phyloP scores from a whole-genome alignment of 768 basidiomycete genomes.

The Plicaturopsis crispa region DNA sequence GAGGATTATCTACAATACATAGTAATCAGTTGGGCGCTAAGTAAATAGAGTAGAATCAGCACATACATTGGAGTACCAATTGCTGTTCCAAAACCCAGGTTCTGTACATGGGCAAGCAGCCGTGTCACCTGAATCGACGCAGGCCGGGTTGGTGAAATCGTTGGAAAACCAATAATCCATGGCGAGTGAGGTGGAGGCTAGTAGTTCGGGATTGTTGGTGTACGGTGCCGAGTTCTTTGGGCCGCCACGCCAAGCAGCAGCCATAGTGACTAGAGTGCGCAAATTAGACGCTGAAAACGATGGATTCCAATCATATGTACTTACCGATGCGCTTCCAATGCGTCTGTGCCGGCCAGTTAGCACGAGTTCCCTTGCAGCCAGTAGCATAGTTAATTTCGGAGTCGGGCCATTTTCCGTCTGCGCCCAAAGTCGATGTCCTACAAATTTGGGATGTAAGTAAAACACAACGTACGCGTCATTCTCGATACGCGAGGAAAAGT shows the following conservation, averaged over 20 bases:
- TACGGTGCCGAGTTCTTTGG: constrained; percentile 1
- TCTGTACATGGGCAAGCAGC: constrained; percentile 47
- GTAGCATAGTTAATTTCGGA: constrained; percentile 50
- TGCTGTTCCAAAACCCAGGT: constrained; percentile 49
- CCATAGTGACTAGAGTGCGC: constrained; percentile 49
- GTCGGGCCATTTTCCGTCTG: constrained; percentile 46
- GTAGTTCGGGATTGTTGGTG: neutral
- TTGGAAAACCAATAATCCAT: constrained; percentile 59
- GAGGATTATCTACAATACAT: constrained; percentile 42
- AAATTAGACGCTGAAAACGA: too few relatives aligned
- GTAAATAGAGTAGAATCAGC: neutral
- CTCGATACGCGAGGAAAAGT: too few relatives aligned
- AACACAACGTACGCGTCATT: too few relatives aligned
- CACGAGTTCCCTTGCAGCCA: constrained; percentile 53
- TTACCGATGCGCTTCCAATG: constrained; percentile 51
- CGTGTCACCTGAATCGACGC: constrained; percentile 48
- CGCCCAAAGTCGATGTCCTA: constrained; percentile 20
- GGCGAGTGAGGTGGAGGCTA: too few relatives aligned
- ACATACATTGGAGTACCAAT: constrained; percentile 56
- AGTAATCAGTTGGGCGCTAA: neutral
- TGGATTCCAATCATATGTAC: too few relatives aligned
- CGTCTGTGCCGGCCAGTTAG: constrained; percentile 61
- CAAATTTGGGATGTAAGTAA: neutral
- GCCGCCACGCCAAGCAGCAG: constrained; percentile 52
- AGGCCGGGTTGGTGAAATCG: constrained; percentile 46